Percentiles rank a stretch among this genome's conserved stretches.
These are phyloP conservation scores for Agrocybe chaxingu DNA, from an alignment of 768 basidiomycete genomes.

Conservation along the genomic window DNA sequence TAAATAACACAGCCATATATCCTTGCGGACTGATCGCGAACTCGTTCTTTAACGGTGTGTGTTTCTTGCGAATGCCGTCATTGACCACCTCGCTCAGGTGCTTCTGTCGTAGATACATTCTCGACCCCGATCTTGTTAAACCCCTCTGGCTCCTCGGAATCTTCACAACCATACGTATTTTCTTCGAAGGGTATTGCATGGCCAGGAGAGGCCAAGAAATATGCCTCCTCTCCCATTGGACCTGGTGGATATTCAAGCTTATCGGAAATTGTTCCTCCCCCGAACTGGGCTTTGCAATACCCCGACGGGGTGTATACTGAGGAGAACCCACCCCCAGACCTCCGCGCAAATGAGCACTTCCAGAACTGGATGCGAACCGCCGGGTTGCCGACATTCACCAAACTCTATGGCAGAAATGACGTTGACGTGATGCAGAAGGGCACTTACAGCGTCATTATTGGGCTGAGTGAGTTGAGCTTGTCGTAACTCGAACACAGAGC, in stretches of 20 bases:
- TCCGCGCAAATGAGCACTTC: conserved; percentile 83
- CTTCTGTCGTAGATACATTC: conserved; percentile 65
- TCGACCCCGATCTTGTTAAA: conserved; percentile 58
- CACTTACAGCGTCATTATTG: conserved; percentile 69
- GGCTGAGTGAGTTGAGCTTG: conserved; percentile 65
- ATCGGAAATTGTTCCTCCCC: conserved; percentile 82
- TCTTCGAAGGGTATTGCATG: conserved; percentile 86
- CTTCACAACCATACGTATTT: conserved; percentile 62
- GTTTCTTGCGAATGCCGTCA: background rate
- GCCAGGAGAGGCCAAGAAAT: conserved; percentile 93
- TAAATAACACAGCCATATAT: conserved; percentile 63
- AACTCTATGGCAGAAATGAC: conserved; percentile 92
- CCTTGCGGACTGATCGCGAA: conserved; percentile 98
- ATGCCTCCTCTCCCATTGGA: conserved; percentile 51
- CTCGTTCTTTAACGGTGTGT: conserved; percentile 89
- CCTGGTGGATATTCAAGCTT: conserved; percentile 49
- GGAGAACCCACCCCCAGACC: conserved; percentile 64
- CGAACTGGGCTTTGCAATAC: conserved; percentile 80
- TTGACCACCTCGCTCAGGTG: conserved; percentile 1
- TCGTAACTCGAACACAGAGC: conserved; percentile 7
- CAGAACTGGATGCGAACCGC: conserved; percentile 99
- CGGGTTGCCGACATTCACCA: conserved; percentile 94
- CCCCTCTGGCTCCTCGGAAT: conserved; percentile 41
- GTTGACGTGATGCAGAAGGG: conserved; percentile 66
- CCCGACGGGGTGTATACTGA: conserved; percentile 66